Evolutionary conservation across 2,329 filamentous ascomycete genomes (phyloP), one percentile per base, ranked within the genome.

Genomic region (Tolypocladium inflatum): DNA sequence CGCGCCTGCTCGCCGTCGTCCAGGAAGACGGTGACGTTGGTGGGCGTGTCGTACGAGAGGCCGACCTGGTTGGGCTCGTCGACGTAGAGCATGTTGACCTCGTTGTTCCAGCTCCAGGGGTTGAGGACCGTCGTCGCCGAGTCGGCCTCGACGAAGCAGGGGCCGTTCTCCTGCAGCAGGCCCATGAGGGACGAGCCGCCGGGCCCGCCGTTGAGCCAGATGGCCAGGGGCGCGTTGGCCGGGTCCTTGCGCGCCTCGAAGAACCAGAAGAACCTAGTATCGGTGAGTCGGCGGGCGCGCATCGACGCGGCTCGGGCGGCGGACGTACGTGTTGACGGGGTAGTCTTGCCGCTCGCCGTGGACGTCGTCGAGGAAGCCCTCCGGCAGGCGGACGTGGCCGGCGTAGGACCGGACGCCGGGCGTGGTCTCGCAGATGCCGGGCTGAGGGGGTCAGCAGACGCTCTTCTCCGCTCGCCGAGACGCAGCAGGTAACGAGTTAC

Each of bases 161-260:
- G 78, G 8, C 85, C 85, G 58, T 79, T 76, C 66, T 86, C 85
- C 30, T 76, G 74, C 64, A 88, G 85, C 57, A 89, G 72, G n/a
- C 84, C 84, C 55, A 83, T 75, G 77, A 87, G 79, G 51, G 82
- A 85, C 63, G 80, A 84, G 52, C 75, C 75, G 11, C 84, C 85
- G 1, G 84, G 84, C 1, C 85, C 84, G 57, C 85, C 84, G 68
- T 85, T 86, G 62, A 88, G 76, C 83, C 83, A 89, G 64, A 88
- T 81, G 17, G 79, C 81, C 54, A 86, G 67, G 38, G 70, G 74
- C 3, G 73, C 73, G 41, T 69, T 70, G 7, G 68, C 64, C 2
- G 73, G 67, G 17, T 71, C 64, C 52, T 78, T 67, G 9, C 77
- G 75, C 2, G 76, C 74, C 50, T 74, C 76, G 37, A 81, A 77